phyloP scores from a whole-genome alignment of 805 yeast genomes.

The Teunomyces lycoperdinae region DNA sequence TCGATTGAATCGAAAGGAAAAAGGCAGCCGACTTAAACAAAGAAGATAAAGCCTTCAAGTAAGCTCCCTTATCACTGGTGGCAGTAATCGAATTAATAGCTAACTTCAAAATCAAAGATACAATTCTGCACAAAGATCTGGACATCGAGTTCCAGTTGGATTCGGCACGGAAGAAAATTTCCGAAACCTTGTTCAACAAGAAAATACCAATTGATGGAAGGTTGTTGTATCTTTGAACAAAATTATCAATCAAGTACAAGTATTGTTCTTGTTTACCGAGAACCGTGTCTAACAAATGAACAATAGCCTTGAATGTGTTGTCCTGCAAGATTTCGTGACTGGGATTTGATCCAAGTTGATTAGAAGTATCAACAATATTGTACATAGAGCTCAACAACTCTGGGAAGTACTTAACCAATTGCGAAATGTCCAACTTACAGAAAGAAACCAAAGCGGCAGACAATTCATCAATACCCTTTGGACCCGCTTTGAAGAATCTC shows the following conservation, averaged over 20 bases:
- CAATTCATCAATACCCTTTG: conserved; percentile 42
- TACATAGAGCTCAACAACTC: conserved; percentile 44
- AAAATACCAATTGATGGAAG: conserved; percentile 53
- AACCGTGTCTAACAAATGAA: conserved; percentile 59
- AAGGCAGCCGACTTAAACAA: conserved; percentile 38
- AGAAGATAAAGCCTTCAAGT: conserved; percentile 28
- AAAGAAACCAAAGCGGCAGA: conserved; percentile 47
- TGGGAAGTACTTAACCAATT: conserved; percentile 60
- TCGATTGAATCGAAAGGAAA: conserved; percentile 49
- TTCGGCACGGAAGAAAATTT: conserved; percentile 46
- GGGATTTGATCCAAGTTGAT: conserved; percentile 20
- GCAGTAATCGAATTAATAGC: conserved; percentile 25
- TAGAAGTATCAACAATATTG: conserved; percentile 27
- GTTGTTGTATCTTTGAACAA: conserved; percentile 32
- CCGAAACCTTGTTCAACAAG: conserved; percentile 45
- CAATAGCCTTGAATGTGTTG: conserved; percentile 50
- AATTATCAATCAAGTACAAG: conserved; percentile 53
- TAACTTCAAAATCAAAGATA: conserved; percentile 48
- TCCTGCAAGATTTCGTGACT: conserved; percentile 32
- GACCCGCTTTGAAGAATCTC: conserved; percentile 41
- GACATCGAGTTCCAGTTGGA: conserved; percentile 61
- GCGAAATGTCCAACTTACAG: conserved; percentile 51
- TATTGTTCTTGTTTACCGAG: conserved; percentile 67
- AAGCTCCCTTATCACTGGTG: conserved; percentile 18
- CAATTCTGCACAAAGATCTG: conserved; percentile 60